Evolutionary conservation across 2,329 filamentous ascomycete species (phyloP), one percentile per base, ranked within the genome.

Genomic region (Trichoderma breve): DNA sequence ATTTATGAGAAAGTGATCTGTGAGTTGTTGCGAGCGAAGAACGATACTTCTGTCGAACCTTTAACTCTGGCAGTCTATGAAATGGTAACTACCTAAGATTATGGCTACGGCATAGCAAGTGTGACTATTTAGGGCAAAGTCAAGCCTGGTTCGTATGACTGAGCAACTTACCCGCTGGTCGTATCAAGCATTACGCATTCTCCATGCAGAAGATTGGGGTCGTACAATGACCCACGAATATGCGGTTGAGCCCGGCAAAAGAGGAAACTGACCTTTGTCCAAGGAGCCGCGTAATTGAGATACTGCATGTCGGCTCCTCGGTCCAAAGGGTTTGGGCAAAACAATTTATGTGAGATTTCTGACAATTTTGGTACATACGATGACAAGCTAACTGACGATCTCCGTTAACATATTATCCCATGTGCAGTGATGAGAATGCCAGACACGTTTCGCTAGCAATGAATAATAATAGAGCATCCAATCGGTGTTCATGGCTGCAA

Each of bases 81-180:
- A 18, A 39, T 3, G n/a, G 3, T n/a, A n/a, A 7, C 2, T n/a
- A 15, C 0, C 1, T 3, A 43, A 15, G 1, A 43, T 43, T 9
- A 9, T 51, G n/a, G 9, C 9, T 51, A 5, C 4, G n/a, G 39
- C 18, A 43, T 51, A 7, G 7, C 9, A n/a, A 9, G 15, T 51
- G n/a, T 51, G 43, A 21, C 43, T 5, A 21, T 12, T 14, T 32
- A 8, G 26, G 15, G 0, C 15, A n/a, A 32, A n/a, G 14, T 11
- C 55, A 3, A 32, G 9, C 8, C 14, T 0, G 8, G n/a, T 12
- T 11, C 8, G 55, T n/a, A 15, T 58, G 3, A 2, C 3, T 58
- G 15, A 7, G 51, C 14, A 58, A 34, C 28, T 65, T 24, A 34
- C 15, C 43, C 47, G 21, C 43, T 24, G 11, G 14, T 15, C 18